These are phyloP conservation scores for Backusella macrospora DNA, from an alignment of 192 early-diverging fungal species.

Conservation along the genomic window DNA sequence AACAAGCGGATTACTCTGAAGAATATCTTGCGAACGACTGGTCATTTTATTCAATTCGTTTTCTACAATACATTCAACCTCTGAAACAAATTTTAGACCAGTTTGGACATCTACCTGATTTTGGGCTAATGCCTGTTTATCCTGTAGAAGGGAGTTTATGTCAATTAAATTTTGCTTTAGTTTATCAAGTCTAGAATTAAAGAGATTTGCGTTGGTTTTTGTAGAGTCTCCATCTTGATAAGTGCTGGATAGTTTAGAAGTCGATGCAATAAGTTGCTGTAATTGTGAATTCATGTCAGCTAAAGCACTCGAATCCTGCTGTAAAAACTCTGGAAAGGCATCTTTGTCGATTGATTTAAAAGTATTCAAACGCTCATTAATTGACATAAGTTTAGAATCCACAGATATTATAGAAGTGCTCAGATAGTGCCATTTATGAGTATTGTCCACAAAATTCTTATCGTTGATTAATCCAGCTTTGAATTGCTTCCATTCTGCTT, in stretches of 20 bases:
- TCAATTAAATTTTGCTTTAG: background rate
- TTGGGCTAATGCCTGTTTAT: background rate
- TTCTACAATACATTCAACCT: background rate
- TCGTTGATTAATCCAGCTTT: background rate
- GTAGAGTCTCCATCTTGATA: slow-evolving; percentile 1
- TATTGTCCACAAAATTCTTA: slow-evolving; percentile 9
- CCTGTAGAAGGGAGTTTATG: background rate
- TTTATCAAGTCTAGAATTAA: background rate
- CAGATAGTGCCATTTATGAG: slow-evolving; percentile 6
- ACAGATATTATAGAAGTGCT: background rate
- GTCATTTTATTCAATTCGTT: background rate
- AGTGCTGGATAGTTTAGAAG: background rate
- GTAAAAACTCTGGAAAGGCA: background rate
- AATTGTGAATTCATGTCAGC: background rate
- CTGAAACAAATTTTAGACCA: background rate
- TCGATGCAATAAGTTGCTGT: background rate
- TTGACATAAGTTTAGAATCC: background rate
- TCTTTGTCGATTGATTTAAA: background rate
- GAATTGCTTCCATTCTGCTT: slow-evolving; percentile 11
- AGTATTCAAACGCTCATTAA: background rate
- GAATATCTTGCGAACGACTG: background rate
- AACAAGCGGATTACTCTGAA: background rate
- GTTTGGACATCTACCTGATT: background rate
- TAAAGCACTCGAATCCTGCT: background rate
- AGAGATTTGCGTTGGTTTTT: background rate